Evolutionary conservation across 2,329 filamentous ascomycete genomes (phyloP).

Genomic region (Diaporthe sp.): DNA sequence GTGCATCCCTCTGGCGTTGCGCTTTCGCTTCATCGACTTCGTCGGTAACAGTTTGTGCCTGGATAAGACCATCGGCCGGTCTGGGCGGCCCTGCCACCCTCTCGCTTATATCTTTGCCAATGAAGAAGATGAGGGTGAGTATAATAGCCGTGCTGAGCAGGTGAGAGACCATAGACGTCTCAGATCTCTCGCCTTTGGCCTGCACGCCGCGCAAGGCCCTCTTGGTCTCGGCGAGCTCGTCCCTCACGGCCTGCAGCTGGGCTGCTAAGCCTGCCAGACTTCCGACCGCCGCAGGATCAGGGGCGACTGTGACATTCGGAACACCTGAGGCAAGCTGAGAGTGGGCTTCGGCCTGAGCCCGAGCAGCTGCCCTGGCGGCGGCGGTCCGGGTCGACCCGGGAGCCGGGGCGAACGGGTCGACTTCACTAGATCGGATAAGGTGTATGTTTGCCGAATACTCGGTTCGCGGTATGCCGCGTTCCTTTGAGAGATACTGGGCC

Average conservation of each 20-base stretch:
- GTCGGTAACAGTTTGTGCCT: neutral
- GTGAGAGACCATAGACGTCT: too few relatives aligned
- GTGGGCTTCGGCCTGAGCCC: neutral
- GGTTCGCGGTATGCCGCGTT: slow-evolving; percentile 35
- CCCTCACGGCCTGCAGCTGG: neutral
- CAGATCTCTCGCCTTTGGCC: neutral
- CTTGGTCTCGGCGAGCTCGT: neutral
- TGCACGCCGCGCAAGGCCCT: neutral
- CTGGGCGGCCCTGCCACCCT: neutral
- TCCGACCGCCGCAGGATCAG: neutral
- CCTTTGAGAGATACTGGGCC: slow-evolving; percentile 34
- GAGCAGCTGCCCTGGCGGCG: slow-evolving; percentile 6
- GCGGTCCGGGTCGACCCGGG: slow-evolving; percentile 27
- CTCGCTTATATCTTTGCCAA: neutral
- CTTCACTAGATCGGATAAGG: slow-evolving; percentile 38
- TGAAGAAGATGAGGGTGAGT: neutral
- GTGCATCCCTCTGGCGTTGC: slow-evolving; percentile 18
- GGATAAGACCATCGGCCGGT: neutral
- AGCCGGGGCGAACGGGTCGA: slow-evolving; percentile 35
- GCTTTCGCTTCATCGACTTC: neutral
- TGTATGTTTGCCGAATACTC: slow-evolving; percentile 35
- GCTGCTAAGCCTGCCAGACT: neutral
- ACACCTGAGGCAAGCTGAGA: neutral
- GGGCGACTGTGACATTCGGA: neutral
- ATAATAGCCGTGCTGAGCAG: neutral